phyloP scores from a whole-genome alignment of 1,139 yeast genomes.

The Arxiozyma telluris region DNA sequence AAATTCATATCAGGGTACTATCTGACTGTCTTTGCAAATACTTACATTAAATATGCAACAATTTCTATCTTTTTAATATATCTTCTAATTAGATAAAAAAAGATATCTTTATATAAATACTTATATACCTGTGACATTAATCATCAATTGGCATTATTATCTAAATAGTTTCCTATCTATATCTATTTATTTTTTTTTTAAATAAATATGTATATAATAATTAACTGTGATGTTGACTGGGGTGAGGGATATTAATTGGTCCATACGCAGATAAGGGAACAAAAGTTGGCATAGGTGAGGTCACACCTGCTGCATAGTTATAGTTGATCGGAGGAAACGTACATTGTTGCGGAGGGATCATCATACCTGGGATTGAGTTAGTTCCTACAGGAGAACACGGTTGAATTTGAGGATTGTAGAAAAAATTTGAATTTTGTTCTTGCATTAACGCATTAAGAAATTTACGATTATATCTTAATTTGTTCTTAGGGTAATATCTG shows the following conservation, averaged over 20 bases:
- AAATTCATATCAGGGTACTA: too few relatives aligned
- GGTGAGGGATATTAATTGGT: constrained; percentile 1
- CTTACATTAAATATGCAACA: not conserved
- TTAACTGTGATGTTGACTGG: not conserved
- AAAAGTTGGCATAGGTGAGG: not conserved
- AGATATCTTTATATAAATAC: not conserved
- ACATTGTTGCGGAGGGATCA: not conserved
- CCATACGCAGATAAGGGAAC: constrained; percentile 2
- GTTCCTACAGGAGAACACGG: not conserved
- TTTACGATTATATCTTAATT: constrained; percentile 9
- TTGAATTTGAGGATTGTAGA: not conserved
- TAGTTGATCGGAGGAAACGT: not conserved
- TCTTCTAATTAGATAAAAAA: not conserved
- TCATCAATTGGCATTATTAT: too few relatives aligned
- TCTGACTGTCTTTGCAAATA: not conserved
- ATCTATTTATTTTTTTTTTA: not conserved
- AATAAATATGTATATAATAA: not conserved
- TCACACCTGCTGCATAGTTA: not conserved
- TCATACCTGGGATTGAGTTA: not conserved
- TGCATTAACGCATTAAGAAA: constrained; percentile 11
- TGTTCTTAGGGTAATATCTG: not conserved
- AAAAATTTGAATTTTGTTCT: constrained; percentile 7
- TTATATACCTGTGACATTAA: not conserved
- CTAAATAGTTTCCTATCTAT: too few relatives aligned
- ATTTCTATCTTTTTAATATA: too few relatives aligned